These are phyloP conservation scores for Diplodia sapinea DNA, from an alignment of 2,329 filamentous ascomycete genomes.

Conservation along the genomic window DNA sequence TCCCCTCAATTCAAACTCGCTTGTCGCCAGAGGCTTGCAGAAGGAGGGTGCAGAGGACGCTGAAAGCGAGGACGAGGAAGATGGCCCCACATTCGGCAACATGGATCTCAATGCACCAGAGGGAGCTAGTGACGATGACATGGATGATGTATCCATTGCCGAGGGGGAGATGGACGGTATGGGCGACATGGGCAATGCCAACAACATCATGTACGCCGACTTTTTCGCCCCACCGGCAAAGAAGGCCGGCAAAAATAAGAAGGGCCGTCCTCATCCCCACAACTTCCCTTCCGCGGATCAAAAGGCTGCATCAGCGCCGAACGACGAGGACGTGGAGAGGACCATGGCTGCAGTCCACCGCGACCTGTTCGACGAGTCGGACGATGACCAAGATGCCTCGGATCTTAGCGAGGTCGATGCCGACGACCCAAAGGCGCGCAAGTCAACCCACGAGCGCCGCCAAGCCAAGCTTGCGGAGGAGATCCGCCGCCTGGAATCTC, in stretches of 20 bases:
- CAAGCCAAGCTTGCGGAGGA: slow-evolving; percentile 87
- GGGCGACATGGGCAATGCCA: slow-evolving; percentile 73
- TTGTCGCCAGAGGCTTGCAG: slow-evolving; percentile 41
- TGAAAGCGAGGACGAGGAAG: slow-evolving; percentile 72
- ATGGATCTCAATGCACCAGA: slow-evolving; percentile 75
- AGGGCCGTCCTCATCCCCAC: slow-evolving; percentile 62
- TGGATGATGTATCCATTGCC: slow-evolving; percentile 59
- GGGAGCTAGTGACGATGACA: slow-evolving; percentile 69
- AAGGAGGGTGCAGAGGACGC: slow-evolving; percentile 53
- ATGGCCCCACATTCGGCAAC: slow-evolving; percentile 83
- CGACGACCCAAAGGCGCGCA: slow-evolving; percentile 72
- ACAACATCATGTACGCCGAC: slow-evolving; percentile 87
- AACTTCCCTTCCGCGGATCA: slow-evolving; percentile 53
- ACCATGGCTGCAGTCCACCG: slow-evolving; percentile 87
- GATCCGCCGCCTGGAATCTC: slow-evolving; percentile 88
- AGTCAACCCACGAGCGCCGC: slow-evolving; percentile 83
- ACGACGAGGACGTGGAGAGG: slow-evolving; percentile 73
- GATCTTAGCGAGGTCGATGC: slow-evolving; percentile 68
- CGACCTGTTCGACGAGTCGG: slow-evolving; percentile 83
- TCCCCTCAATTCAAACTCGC: slow-evolving; percentile 58
- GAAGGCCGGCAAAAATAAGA: slow-evolving; percentile 65
- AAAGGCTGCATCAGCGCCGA: slow-evolving; percentile 33
- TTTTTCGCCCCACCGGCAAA: slow-evolving; percentile 87
- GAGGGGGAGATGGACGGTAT: slow-evolving; percentile 60
- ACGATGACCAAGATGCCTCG: slow-evolving; percentile 66